Base-by-base conservation (phyloP, 495 filamentous ascomycete genomes). In the Xeromyces bisporus region DNA sequence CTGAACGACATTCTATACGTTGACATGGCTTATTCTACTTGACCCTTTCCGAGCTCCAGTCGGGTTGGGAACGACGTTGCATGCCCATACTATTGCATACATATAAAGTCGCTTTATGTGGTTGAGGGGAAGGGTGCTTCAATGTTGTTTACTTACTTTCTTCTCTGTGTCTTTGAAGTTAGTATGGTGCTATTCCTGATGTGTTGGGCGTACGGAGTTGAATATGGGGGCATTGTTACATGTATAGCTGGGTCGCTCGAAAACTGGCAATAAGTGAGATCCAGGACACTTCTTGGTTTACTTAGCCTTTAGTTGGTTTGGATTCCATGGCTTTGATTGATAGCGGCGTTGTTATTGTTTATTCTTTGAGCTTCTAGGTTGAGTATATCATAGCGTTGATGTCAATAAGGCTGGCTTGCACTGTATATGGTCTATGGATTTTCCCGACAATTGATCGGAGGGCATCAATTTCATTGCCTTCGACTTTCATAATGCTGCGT, bases 221-320 rank as follows among this genome's bases (percentile, higher is more conserved):
- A n/a, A n/a, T n/a, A 34, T 15, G 37, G 41, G 26, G 37, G 27
- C 23, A 15, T 11, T 34, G 23, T 27, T 15, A 5, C 7, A 12
- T 39, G 38, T 17, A 42, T 37, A 31, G 28, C 40, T 31, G 24
- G 29, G 35, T 30, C 36, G 38, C 37, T 29, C 34, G 32, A 31
- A 39, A 33, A 29, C 28, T 37, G 32, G 34, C 9, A 34, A 35
- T 23, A 27, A 38, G 29, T 37, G 40, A 23, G 32, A 36, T 23
- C 16, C n/a, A 28, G 16, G 26, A 28, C 16, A 3, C 16, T 28
- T 9, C 11, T 28, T 5, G 25, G 4, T 14, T 14, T 28, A 28
- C 16, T 15, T 10, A 10, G 4, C 16, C 14, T 15, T 28, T 6
- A 12, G 10, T 12, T 26, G 4, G 15, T 12, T 31, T 16, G 29